Conservation (phyloP, 1,139 yeast species). For the Scheffersomyces illinoinensis region DNA sequence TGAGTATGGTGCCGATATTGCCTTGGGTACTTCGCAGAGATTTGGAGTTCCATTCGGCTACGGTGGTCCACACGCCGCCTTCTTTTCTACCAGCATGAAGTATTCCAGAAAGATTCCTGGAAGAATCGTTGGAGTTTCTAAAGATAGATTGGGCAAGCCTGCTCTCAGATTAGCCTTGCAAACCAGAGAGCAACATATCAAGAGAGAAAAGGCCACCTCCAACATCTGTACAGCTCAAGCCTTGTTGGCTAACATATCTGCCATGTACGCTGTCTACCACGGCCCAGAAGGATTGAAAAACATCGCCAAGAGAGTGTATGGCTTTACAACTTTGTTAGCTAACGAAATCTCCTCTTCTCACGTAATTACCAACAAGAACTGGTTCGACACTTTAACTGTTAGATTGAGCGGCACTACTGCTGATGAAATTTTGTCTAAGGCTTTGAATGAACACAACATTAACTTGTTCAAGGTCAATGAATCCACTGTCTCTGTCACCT, state of each 20-base stretch:
- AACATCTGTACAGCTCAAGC: conserved; percentile 99
- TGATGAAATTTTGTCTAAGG: conserved; percentile 55
- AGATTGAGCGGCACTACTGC: conserved; percentile 52
- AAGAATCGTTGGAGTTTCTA: conserved; percentile 88
- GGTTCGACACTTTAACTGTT: conserved; percentile 89
- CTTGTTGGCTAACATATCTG: conserved; percentile 88
- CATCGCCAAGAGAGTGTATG: conserved; percentile 79
- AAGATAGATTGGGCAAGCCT: conserved; percentile 84
- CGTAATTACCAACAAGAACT: conserved; percentile 55
- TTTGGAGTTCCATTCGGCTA: conserved; percentile 97
- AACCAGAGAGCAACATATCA: conserved; percentile 97
- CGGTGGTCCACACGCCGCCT: conserved; percentile 99
- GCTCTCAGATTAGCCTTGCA: conserved; percentile 93
- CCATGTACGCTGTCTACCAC: conserved; percentile 95
- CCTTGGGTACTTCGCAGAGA: conserved; percentile 89
- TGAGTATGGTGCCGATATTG: conserved; percentile 88
- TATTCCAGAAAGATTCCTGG: conserved; percentile 95
- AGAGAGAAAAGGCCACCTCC: conserved; percentile 96
- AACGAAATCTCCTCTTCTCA: conserved; percentile 50
- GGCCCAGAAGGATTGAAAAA: conserved; percentile 87
- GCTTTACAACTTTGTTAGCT: conserved; percentile 74
- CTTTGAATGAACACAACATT: conserved; percentile 63
- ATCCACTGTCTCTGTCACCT: conserved; percentile 64
- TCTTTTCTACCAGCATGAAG: conserved; percentile 78
- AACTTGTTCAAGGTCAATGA: conserved; percentile 74